Percentiles rank a stretch among this genome's conserved stretches.
phyloP scores from a whole-genome alignment of 805 yeast species.

The Zygoascus biomembranicola region DNA sequence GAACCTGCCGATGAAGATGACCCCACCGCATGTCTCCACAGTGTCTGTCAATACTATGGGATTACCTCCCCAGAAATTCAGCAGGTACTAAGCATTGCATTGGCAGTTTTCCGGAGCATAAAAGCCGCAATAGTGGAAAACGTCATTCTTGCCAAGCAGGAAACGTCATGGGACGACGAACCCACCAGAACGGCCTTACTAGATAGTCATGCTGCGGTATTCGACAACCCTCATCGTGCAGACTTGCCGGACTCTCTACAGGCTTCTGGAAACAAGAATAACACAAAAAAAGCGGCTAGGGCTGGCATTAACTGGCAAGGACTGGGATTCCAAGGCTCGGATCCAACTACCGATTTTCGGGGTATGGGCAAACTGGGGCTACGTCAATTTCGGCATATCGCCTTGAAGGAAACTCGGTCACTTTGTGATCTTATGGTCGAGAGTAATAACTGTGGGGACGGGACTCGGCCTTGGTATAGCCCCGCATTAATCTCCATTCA shows the following conservation, averaged over 20 bases:
- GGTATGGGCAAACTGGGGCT: slow-evolving; percentile 28
- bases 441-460: slow-evolving; percentile 19
- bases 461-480: slow-evolving; percentile 26
- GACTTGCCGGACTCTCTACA: neutral
- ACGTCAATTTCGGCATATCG: slow-evolving; percentile 16
- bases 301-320: slow-evolving; percentile 25
- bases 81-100: neutral
- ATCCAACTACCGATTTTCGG: slow-evolving; percentile 32
- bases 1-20: neutral
- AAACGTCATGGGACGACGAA: neutral
- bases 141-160: neutral
- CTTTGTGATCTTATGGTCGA: slow-evolving; percentile 15
- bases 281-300: neutral
- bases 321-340: slow-evolving; percentile 33
- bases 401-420: slow-evolving; percentile 11
- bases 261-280: neutral
- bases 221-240: neutral
- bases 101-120: neutral
- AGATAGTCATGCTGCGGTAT: neutral
- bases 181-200: neutral
- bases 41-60: neutral
- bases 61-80: neutral
- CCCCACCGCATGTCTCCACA: neutral
- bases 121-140: neutral
- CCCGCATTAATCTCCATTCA: slow-evolving; percentile 28